These are phyloP conservation scores for Dendrobium officinale DNA, from an alignment of 106 monocot genomes.

Conservation along the genomic window DNA sequence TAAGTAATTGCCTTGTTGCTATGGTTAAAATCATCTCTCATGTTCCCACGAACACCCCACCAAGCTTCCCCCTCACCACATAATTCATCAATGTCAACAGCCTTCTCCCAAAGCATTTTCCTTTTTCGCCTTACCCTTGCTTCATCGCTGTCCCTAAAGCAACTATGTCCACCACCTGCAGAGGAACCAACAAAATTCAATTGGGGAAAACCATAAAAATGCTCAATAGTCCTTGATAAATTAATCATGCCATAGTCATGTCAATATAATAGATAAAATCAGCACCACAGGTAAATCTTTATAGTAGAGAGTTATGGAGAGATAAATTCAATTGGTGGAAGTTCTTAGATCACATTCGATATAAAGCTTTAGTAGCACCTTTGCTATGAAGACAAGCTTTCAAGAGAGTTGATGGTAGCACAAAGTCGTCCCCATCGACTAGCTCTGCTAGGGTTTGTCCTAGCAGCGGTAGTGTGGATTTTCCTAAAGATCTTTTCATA, in stretches of 20 bases:
- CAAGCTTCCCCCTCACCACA: constrained; percentile 47
- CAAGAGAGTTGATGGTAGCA: too few species aligned
- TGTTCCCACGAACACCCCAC: constrained; percentile 55
- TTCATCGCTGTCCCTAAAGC: constrained; percentile 52
- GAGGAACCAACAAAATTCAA: neutral
- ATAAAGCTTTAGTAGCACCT: too few species aligned
- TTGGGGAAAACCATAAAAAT: too few species aligned
- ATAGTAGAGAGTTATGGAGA: too few species aligned
- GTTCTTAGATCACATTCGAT: too few species aligned
- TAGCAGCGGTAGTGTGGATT: too few species aligned
- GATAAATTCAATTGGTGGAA: too few species aligned
- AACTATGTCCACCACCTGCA: constrained; percentile 63
- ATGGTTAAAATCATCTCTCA: constrained; percentile 58
- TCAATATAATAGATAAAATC: neutral
- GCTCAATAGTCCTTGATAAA: too few species aligned
- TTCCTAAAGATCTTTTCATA: too few species aligned
- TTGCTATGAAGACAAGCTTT: too few species aligned
- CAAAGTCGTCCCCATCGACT: too few species aligned
- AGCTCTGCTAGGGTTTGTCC: too few species aligned
- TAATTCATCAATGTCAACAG: constrained; percentile 43
- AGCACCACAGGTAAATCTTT: neutral
- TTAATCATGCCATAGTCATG: neutral
- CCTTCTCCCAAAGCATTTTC: constrained; percentile 46
- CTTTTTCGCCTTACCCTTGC: constrained; percentile 39
- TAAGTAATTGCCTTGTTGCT: constrained; percentile 47